Evolutionary conservation across 257 asterid species (phyloP).

Genomic region (Solanum virginianum): DNA sequence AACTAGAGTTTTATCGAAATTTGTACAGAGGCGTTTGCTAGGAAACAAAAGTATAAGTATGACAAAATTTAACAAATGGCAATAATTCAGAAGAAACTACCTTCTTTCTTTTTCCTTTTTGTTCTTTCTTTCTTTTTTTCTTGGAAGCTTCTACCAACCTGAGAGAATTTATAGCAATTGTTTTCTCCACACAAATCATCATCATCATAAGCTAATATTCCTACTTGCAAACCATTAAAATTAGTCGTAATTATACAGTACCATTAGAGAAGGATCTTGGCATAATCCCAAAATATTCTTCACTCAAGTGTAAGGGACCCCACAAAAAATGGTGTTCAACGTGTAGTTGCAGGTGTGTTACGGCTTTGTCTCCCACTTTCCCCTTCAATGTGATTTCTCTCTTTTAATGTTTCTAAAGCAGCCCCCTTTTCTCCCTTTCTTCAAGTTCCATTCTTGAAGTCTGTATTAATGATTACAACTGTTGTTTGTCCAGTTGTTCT

Average conservation of each 20-base stretch:
- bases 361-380: neutral
- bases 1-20: neutral
- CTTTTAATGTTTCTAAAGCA: neutral
- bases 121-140: neutral
- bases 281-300: constrained; percentile 16
- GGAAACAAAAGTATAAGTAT: neutral
- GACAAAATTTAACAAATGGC: neutral
- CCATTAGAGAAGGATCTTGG: constrained; percentile 17
- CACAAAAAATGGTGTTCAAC: constrained; percentile 6
- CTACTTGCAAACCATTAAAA: neutral
- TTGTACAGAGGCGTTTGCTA: neutral
- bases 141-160: neutral
- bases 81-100: neutral
- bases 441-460: neutral
- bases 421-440: neutral
- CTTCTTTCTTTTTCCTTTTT: neutral
- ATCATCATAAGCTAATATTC: neutral
- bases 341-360: constrained; percentile 7
- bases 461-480: neutral
- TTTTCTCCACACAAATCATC: neutral
- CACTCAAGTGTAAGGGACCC: constrained; percentile 4
- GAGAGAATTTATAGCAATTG: neutral
- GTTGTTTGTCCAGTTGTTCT: neutral
- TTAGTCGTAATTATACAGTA: neutral
- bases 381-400: neutral